Evolutionary conservation across 441 rosid genomes (phyloP).

Genomic region (Adansonia gregorii): DNA sequence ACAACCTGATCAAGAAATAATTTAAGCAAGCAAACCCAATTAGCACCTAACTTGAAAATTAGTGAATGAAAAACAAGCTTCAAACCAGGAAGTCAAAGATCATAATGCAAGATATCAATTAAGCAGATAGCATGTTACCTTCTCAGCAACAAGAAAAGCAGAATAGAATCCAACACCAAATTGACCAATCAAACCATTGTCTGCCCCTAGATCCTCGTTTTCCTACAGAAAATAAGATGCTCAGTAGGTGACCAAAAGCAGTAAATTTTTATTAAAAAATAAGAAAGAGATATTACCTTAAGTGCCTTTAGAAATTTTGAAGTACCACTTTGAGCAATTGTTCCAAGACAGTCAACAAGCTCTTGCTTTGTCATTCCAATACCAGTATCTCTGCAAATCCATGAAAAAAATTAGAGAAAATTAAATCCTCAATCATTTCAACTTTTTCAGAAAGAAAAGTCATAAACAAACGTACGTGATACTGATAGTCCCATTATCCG

Average conservation of each 20-base stretch:
- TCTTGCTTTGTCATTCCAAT: conserved; percentile 97
- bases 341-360: conserved; percentile 92
- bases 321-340: conserved; percentile 98
- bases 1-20: conserved; percentile 55
- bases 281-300: conserved; percentile 52
- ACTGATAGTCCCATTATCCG: conserved; percentile 86
- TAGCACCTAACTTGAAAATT: conserved; percentile 1
- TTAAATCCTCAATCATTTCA: no score
- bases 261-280: background rate
- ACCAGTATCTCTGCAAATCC: conserved; percentile 77
- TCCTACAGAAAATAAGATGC: conserved; percentile 52
- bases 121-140: conserved; percentile 45
- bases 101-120: conserved; percentile 7
- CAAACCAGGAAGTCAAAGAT: no score
- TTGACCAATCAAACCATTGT: conserved; percentile 90
- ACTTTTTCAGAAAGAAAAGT: background rate
- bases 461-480: conserved; percentile 50
- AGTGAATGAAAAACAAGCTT: background rate
- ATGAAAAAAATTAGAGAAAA: no score
- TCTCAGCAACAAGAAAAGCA: conserved; percentile 93
- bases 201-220: conserved; percentile 86
- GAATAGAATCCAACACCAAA: conserved; percentile 99
- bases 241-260: background rate
- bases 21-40: conserved; percentile 15
- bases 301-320: conserved; percentile 87